phyloP scores from a whole-genome alignment of 2,329 filamentous ascomycete species.

The Fonsecaea erecta region DNA sequence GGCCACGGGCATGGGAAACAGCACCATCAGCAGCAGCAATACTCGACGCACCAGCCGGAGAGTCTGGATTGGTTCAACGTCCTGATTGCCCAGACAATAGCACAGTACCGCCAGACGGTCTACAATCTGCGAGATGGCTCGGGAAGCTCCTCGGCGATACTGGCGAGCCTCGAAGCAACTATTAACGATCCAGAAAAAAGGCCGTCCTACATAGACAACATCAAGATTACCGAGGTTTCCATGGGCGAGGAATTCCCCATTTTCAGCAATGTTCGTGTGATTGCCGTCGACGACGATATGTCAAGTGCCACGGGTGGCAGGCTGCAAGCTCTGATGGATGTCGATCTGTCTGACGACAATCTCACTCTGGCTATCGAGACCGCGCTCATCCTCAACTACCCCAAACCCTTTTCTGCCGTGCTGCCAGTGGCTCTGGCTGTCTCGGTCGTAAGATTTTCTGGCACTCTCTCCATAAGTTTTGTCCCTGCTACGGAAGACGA shows the following conservation, averaged over 20 bases:
- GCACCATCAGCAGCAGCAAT: conserved; percentile 48
- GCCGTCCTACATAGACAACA: conserved; percentile 90
- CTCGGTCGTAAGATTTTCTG: conserved; percentile 90
- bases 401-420: conserved; percentile 83
- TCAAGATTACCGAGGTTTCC: conserved; percentile 89
- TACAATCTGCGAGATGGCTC: conserved; percentile 74
- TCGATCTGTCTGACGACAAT: conserved; percentile 88
- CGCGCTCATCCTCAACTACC: conserved; percentile 91
- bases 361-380: conserved; percentile 95
- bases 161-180: conserved; percentile 80
- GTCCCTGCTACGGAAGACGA: conserved; percentile 66
- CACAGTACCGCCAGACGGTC: conserved; percentile 90
- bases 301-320: conserved; percentile 68
- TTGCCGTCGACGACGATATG: conserved; percentile 67
- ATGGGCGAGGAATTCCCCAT: conserved; percentile 97
- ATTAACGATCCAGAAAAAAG: conserved; percentile 86
- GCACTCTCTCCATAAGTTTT: conserved; percentile 90
- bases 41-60: conserved; percentile 89
- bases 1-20: conserved; percentile 3
- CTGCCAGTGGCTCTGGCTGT: conserved; percentile 90
- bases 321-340: conserved; percentile 93
- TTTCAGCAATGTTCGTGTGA: conserved; percentile 96
- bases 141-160: conserved; percentile 63
- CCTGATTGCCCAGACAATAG: conserved; percentile 91
- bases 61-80: conserved; percentile 99